phyloP scores from a whole-genome alignment of 169 alveolate species.

The Plasmodium billcollinsi region DNA sequence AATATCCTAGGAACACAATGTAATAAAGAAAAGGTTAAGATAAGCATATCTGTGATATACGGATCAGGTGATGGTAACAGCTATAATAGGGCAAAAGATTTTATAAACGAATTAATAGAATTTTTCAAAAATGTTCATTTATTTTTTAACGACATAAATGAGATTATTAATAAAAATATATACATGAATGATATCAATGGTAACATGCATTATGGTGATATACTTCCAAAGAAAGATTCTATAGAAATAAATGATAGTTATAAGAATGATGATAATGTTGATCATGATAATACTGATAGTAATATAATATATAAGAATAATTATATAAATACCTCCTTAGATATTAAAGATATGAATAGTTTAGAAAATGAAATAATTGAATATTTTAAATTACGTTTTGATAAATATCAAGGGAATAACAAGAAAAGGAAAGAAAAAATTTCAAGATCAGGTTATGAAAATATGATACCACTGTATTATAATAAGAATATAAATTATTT shows the following conservation, averaged over 20 bases:
- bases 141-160: slow-evolving; percentile 17
- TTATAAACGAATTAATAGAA: slow-evolving; percentile 53
- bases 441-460: neutral
- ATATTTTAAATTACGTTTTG: slow-evolving; percentile 9
- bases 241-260: no score
- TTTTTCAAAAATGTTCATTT: slow-evolving; percentile 27
- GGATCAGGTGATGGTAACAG: slow-evolving; percentile 50
- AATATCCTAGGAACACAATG: neutral
- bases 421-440: neutral
- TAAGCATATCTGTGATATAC: slow-evolving; percentile 28
- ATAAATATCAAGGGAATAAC: neutral
- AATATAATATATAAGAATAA: neutral
- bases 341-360: slow-evolving; percentile 6
- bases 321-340: no score
- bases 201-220: no score
- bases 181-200: neutral
- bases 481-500: neutral
- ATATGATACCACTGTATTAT: no score
- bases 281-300: no score
- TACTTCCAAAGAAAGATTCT: no score
- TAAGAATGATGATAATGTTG: no score
- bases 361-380: neutral
- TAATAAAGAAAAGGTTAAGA: slow-evolving; percentile 23
- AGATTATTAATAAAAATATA: slow-evolving; percentile 3
- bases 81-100: slow-evolving; percentile 21